Percentiles rank a stretch among this genome's conserved stretches.
phyloP scores from a whole-genome alignment of 306 rosid genomes.

The Parietaria judaica region DNA sequence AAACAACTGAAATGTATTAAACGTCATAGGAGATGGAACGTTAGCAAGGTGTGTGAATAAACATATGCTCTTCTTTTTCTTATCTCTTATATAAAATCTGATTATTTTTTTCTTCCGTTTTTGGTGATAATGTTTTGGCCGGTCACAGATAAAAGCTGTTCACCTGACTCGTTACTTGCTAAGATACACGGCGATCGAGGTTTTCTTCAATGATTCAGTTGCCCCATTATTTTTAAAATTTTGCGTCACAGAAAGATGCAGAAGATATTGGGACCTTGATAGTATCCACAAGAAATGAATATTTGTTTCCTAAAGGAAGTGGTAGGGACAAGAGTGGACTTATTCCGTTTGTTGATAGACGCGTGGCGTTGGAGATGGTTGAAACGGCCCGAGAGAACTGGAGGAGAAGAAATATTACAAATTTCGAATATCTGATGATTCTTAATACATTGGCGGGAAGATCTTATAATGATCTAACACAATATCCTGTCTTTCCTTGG shows the following conservation, averaged over 20 bases:
- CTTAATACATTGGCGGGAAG: constrained; percentile 94
- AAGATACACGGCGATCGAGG: constrained; percentile 86
- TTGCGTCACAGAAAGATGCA: constrained; percentile 73
- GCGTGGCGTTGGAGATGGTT: constrained; percentile 81
- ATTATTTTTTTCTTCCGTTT: background rate
- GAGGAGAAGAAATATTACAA: constrained; percentile 91
- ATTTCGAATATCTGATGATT: constrained; percentile 90
- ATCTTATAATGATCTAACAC: constrained; percentile 91
- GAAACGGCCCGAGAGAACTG: constrained; percentile 89
- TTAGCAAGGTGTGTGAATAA: constrained; percentile 57
- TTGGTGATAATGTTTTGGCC: constrained; percentile 14
- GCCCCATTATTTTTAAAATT: constrained; percentile 84
- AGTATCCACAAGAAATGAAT: constrained; percentile 76
- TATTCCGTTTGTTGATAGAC: constrained; percentile 80
- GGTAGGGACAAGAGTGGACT: constrained; percentile 68
- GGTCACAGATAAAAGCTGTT: constrained; percentile 72
- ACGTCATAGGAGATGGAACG: constrained; percentile 92
- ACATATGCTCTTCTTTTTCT: constrained; percentile 19
- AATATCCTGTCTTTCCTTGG: constrained; percentile 98
- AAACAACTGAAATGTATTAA: constrained; percentile 62
- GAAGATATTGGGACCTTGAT: constrained; percentile 86
- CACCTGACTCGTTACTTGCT: constrained; percentile 93
- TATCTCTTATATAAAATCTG: background rate
- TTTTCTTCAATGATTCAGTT: constrained; percentile 80
- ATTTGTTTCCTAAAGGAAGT: constrained; percentile 74